These are phyloP conservation scores for Fusarium equiseti DNA, from an alignment of 2,329 filamentous ascomycete genomes.

Conservation along the genomic window DNA sequence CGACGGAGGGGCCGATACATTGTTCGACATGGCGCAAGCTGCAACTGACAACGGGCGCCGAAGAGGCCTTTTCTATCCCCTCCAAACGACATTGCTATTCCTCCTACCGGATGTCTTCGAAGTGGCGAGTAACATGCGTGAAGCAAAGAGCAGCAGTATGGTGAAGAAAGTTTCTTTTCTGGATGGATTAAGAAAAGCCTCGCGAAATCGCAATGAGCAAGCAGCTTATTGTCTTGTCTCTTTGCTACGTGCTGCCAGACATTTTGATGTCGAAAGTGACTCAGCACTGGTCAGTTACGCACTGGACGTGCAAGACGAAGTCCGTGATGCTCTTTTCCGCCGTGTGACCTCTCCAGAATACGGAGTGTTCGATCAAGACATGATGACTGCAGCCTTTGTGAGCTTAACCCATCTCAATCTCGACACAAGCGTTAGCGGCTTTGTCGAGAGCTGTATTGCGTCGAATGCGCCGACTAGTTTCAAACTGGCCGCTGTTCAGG, in stretches of 20 bases:
- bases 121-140: slow-evolving; percentile 74
- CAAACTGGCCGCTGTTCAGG: slow-evolving; percentile 72
- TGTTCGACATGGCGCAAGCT: slow-evolving; percentile 77
- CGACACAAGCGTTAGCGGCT: slow-evolving; percentile 67
- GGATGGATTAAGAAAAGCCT: slow-evolving; percentile 71
- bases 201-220: slow-evolving; percentile 74
- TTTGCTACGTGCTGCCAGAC: slow-evolving; percentile 71
- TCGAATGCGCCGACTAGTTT: slow-evolving; percentile 69
- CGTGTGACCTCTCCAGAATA: slow-evolving; percentile 62
- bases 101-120: slow-evolving; percentile 77
- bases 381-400: slow-evolving; percentile 76
- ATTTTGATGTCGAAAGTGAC: slow-evolving; percentile 73
- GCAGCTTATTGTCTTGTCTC: slow-evolving; percentile 75
- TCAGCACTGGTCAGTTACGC: slow-evolving; percentile 74
- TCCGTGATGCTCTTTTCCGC: slow-evolving; percentile 74
- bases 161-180: slow-evolving; percentile 75
- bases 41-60: slow-evolving; percentile 69
- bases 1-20: slow-evolving; percentile 74
- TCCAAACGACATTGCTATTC: slow-evolving; percentile 73
- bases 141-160: slow-evolving; percentile 71
- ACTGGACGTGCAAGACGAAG: slow-evolving; percentile 76
- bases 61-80: slow-evolving; percentile 68
- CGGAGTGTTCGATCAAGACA: slow-evolving; percentile 68
- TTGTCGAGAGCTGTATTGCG: slow-evolving; percentile 69
- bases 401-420: slow-evolving; percentile 72